Base-by-base conservation (phyloP, 2,329 filamentous ascomycete genomes). In the Epichloe festucae region DNA sequence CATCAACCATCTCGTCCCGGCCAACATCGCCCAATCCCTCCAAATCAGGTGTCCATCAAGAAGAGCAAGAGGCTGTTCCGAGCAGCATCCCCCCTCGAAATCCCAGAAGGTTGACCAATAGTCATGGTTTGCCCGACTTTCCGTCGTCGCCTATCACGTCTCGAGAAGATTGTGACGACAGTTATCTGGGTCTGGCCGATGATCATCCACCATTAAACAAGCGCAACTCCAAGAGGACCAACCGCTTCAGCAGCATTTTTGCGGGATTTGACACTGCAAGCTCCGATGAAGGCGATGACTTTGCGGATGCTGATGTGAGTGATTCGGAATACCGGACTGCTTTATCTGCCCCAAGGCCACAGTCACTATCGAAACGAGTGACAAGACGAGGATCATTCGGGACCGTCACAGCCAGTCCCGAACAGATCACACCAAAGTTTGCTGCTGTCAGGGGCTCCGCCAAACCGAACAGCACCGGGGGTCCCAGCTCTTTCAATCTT, bases 231-330 rank as follows among this genome's bases (percentile, higher is more conserved):
- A 73, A 85, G 62, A 78, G 83, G 54, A 78, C 84, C 15, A 82
- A 86, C 61, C 77, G 87, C 51, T 83, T 87, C 47, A 91, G 86
- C 67, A 93, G 87, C 62, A 72, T 94, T n/a, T 93, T 93, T 66
- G 86, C 87, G 35, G 87, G 87, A 0, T 93, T 94, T 58, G 87
- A 91, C 46, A 80, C 79, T 12, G 75, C 73, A 44, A 88, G 81
- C 60, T 84, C 83, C 7, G 82, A 82, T 44, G 83, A 87, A 51
- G 72, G 63, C 3, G 80, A 84, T 41, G 80, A 84, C 31, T 82
- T 82, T 64, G 71, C 67, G 34, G 79, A 83, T 53, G 71, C 65
- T 4, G 81, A 85, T 47, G 56, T 78, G 55, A 84, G 79, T 59
- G 85, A 87, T 58, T 76, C 77, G 2, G 84, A 88, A 58, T 86